Evolutionary conservation across 225 moss, liverwort and hornwort genomes (phyloP), one percentile per base, ranked within the genome.

Genomic region (Physcomitrellopsis africana): DNA sequence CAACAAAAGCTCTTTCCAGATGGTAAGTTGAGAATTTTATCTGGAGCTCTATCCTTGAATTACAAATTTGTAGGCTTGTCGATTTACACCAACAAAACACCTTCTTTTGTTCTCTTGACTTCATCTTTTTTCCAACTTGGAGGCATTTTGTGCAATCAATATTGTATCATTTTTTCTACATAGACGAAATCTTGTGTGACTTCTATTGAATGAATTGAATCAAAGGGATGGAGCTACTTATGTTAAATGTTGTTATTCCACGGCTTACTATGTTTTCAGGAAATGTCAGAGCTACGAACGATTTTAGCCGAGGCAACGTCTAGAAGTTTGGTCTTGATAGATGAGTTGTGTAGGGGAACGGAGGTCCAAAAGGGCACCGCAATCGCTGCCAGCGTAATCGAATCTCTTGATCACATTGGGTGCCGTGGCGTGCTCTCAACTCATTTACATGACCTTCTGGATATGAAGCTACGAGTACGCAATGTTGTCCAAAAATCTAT

Each of bases 311-410:
- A 99, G 76, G 90, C 93, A 8, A 95, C 95, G 3, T 67, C 78
- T 14, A 83, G 86, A 78, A 95, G 95, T 56, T 81, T 99, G 61
- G 89, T 99, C 52, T 75, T 99, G 20, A 93, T 93, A 41, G 99
- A 99, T 48, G 99, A 99, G 81, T 77, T 99, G 0, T 99, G 99
- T 73, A 86, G 95, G 71, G 99, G 99, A 41, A 99, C 99, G 11
- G 99, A 99, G 82, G 99, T 99, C 11, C 93, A 87, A 22, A 99
- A 99, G 81, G 99, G 99, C 54, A 95, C 99, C 14, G 92, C 83
- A 67, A 90, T 95, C 51, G 99, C 93, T 7, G 99, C 95, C 0
- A 99, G 99, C 74, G 99, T 99, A 60, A 76, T 99, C 23, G 99
- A 99, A 68, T 89, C 86, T 14, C 90, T 99, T 11, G 99, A 99